Conservation (phyloP, 1,139 yeast species). For the Debaryomycetaceae sp. region DNA sequence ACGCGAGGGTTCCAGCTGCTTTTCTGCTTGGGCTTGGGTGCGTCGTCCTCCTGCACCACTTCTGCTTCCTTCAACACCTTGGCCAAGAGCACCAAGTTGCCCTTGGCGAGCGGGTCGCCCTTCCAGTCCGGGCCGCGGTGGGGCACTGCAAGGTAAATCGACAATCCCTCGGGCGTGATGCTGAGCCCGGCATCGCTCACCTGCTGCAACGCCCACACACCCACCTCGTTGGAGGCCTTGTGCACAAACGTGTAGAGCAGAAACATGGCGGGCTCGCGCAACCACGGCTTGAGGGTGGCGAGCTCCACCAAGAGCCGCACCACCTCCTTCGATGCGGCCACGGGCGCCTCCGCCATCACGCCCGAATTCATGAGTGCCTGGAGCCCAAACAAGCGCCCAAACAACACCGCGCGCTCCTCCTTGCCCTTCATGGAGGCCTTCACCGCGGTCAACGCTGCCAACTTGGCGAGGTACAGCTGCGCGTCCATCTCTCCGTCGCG, state of each 20-base stretch:
- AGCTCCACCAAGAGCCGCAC: slow-evolving; percentile 43
- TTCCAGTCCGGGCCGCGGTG: slow-evolving; percentile 51
- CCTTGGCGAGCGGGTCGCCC: slow-evolving; percentile 67
- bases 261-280: slow-evolving; percentile 74
- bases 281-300: slow-evolving; percentile 72
- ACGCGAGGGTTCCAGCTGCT: slow-evolving; percentile 75
- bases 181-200: slow-evolving; percentile 54
- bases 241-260: slow-evolving; percentile 56
- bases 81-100: slow-evolving; percentile 57
- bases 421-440: slow-evolving; percentile 65
- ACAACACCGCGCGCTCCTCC: slow-evolving; percentile 73
- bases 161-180: slow-evolving; percentile 75
- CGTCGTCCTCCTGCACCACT: slow-evolving; percentile 27
- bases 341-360: slow-evolving; percentile 31
- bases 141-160: slow-evolving; percentile 58
- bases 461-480: slow-evolving; percentile 37
- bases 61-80: slow-evolving; percentile 63
- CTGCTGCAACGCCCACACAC: slow-evolving; percentile 21
- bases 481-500: slow-evolving; percentile 28
- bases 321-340: slow-evolving; percentile 11
- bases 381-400: slow-evolving; percentile 83
- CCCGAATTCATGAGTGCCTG: slow-evolving; percentile 66
- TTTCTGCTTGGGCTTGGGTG: slow-evolving; percentile 38
- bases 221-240: slow-evolving; percentile 8
- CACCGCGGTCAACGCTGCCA: slow-evolving; percentile 38